A percentile compares a stretch with the other conserved stretches of the same genome.
phyloP scores from a whole-genome alignment of 352 stramenopile species.

The Pythium volutum region DNA sequence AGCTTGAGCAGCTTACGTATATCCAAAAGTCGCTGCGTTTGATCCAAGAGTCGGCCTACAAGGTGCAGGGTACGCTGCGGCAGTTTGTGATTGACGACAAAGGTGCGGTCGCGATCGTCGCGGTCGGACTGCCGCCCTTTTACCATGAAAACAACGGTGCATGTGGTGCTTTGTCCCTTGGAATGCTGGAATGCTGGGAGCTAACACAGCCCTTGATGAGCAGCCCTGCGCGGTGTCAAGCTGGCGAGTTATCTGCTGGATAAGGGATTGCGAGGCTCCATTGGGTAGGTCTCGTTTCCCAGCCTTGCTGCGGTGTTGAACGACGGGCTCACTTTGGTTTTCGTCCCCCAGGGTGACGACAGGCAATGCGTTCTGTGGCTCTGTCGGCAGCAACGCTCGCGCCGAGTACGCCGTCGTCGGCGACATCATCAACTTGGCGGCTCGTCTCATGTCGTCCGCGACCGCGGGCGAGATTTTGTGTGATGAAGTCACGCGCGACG shows the following conservation, averaged over 20 bases:
- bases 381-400: slow-evolving; percentile 60
- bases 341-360: slow-evolving; percentile 50
- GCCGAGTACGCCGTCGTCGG: slow-evolving; percentile 83
- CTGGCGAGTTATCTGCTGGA: slow-evolving; percentile 60
- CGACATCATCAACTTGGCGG: slow-evolving; percentile 81
- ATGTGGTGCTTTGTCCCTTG: not conserved
- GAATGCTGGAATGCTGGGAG: too few relatives aligned
- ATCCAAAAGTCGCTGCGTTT: slow-evolving; percentile 61
- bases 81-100: slow-evolving; percentile 90
- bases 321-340: not conserved
- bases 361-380: slow-evolving; percentile 70
- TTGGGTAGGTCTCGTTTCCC: slow-evolving; percentile 37
- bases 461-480: slow-evolving; percentile 63
- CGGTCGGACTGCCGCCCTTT: slow-evolving; percentile 71
- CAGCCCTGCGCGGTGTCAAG: slow-evolving; percentile 63
- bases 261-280: slow-evolving; percentile 59
- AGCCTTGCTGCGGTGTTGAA: not conserved
- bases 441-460: slow-evolving; percentile 70
- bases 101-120: slow-evolving; percentile 73
- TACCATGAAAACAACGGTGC: slow-evolving; percentile 86
- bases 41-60: slow-evolving; percentile 78
- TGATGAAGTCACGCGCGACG: slow-evolving; percentile 58
- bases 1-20: slow-evolving; percentile 39
- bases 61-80: slow-evolving; percentile 72
- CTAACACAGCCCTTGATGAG: too few relatives aligned